Evolutionary conservation across 805 yeast genomes (phyloP), one percentile per base, ranked within the genome.

Genomic region (Candida taoyuanica): DNA sequence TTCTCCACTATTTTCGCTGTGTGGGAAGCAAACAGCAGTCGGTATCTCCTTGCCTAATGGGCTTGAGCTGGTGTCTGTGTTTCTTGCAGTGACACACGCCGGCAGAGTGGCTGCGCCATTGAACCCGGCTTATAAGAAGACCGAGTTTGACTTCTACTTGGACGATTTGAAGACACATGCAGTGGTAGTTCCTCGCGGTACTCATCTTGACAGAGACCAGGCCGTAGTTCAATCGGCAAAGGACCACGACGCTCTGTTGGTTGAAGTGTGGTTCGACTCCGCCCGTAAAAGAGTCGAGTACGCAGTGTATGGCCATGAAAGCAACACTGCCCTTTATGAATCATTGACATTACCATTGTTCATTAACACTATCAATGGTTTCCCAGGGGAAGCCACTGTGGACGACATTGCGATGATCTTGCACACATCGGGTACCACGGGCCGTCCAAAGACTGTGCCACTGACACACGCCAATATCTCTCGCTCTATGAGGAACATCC

Each of bases 371-470:
- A 46, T 43, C 28, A 35, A 46, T 0, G 50, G 32, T 15, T 60
- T 70, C 42, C 70, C 74, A 17, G 74, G 75, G 3, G 58, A 47
- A 35, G 67, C 78, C 3, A 45, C 56, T 13, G 70, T 76, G 2
- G 60, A 68, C 32, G 81, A 78, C 41, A 68, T 76, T 26, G 86
- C 86, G 3, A 60, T 81, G 56, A 76, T 81, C 18, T 61, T 81
- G 33, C 87, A 81, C 59, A 81, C 89, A 7, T 74, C 82, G 33
- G 89, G 89, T 21, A 81, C 88, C 7, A 81, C 88, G 2, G 86
- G 87, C 3, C 70, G 79, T 36, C 88, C 88, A 35, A 81, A 81
- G 57, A 81, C 84, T 7, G 88, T 81, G 2, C 87, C 88, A 6
- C 59, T 81, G 53, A 68, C 84, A 26, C 88, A 81, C 55, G 57